Percentiles rank a stretch among this genome's conserved stretches.
Evolutionary conservation across 2,329 filamentous ascomycete species (phyloP).

Genomic region (Zasmidium angulare): DNA sequence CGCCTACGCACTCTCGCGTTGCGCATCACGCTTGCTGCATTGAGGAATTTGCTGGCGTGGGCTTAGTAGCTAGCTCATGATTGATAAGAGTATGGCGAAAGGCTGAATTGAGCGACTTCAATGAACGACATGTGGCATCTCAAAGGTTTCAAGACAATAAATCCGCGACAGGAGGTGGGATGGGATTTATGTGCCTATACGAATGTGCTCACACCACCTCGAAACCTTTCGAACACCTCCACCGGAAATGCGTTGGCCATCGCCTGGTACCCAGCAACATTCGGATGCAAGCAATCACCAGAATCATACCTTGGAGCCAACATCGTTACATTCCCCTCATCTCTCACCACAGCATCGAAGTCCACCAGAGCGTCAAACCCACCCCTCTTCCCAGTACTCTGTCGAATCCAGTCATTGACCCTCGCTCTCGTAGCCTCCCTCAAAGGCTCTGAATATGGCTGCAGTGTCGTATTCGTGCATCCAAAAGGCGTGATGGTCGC

Average conservation of each 20-base stretch:
- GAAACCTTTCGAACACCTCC: slow-evolving; percentile 48
- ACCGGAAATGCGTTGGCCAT: slow-evolving; percentile 61
- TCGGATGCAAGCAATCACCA: slow-evolving; percentile 67
- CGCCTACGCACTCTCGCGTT: neutral
- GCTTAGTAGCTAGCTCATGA: slow-evolving; percentile 1
- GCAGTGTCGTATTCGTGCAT: slow-evolving; percentile 41
- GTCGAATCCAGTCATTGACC: slow-evolving; percentile 63
- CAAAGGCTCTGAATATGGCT: slow-evolving; percentile 56
- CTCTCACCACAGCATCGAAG: slow-evolving; percentile 59
- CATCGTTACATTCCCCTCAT: slow-evolving; percentile 50
- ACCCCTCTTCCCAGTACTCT: slow-evolving; percentile 37
- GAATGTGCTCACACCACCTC: slow-evolving; percentile 24
- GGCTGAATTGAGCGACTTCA: slow-evolving; percentile 14
- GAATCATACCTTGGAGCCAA: slow-evolving; percentile 56
- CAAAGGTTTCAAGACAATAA: neutral
- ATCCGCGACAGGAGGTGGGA: too few relatives aligned
- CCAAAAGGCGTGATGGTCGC: slow-evolving; percentile 67
- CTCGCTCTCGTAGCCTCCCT: slow-evolving; percentile 57
- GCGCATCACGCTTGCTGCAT: neutral
- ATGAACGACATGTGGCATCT: neutral
- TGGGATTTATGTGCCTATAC: slow-evolving; percentile 3
- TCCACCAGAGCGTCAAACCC: slow-evolving; percentile 63
- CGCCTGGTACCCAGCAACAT: slow-evolving; percentile 58
- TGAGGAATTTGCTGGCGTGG: neutral
- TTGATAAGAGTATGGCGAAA: slow-evolving; percentile 11